A percentile compares a stretch with the other conserved stretches of the same genome.
Evolutionary conservation across 176 grass and related monocot genomes (phyloP).

Genomic region (Pontederia paniculata): DNA sequence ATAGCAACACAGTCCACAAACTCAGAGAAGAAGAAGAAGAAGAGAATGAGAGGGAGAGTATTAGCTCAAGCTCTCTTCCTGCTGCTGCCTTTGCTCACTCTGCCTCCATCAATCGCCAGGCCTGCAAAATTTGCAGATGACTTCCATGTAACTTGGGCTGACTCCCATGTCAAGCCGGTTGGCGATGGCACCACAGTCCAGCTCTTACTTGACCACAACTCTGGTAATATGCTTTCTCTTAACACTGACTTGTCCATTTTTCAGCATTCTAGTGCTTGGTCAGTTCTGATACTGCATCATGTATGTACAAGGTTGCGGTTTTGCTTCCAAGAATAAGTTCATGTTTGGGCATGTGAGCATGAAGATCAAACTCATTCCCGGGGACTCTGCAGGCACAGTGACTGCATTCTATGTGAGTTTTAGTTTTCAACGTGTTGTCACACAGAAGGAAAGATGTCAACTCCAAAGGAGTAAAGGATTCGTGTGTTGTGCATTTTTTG

Average conservation of each 20-base stretch:
- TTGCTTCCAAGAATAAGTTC: slow-evolving; percentile 30
- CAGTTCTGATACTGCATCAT: background rate
- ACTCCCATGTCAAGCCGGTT: slow-evolving; percentile 23
- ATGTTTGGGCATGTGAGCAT: slow-evolving; percentile 40
- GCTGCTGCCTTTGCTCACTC: background rate
- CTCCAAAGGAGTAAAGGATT: background rate
- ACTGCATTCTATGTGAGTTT: slow-evolving; percentile 28
- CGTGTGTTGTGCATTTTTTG: background rate
- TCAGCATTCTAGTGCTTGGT: no score
- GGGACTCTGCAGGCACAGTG: slow-evolving; percentile 32
- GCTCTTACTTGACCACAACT: slow-evolving; percentile 24
- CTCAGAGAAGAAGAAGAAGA: no score
- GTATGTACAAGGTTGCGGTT: slow-evolving; percentile 21
- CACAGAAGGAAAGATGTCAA: background rate
- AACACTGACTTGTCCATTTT: background rate
- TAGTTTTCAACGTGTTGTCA: background rate
- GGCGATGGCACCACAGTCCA: slow-evolving; percentile 12
- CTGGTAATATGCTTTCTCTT: background rate
- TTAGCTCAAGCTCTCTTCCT: background rate
- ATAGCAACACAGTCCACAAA: no score
- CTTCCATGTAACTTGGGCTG: slow-evolving; percentile 27
- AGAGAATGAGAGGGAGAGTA: no score
- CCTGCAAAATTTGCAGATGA: slow-evolving; percentile 22
- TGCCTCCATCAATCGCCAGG: slow-evolving; percentile 3
- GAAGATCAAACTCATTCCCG: slow-evolving; percentile 33